Base-by-base conservation (phyloP, 305 asterid genomes). In the Fraxinus baroniana region DNA sequence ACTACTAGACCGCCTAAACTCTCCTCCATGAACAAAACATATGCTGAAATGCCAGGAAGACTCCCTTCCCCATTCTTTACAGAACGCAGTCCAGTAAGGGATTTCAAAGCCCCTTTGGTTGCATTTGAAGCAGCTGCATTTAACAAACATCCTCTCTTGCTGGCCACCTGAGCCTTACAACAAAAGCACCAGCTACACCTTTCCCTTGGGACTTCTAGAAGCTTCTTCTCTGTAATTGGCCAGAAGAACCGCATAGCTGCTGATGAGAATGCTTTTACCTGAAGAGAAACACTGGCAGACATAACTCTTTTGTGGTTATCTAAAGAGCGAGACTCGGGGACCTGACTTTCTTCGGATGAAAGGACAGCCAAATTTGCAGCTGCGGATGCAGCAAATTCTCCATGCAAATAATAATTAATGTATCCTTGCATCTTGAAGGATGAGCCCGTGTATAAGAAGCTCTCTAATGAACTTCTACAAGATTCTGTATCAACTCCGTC, bases 141-240 rank as follows among this genome's bases (percentile, higher is more conserved):
- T 87, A 97, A 86, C 89, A 97, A 89, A 88, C 99, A 97, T 12
- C 90, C 98, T 90, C 87, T 92, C 90, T 87, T 97, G 92, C 98
- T 97, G 46, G 86, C 49, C 39, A 89, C 95, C 75, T 88, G 49
- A 84, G 97, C 94, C 88, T 90, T 93, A 85, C 99, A 97, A 82
- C 89, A 85, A 89, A 93, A 86, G 86, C 99, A 97, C 99, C 99
- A 97, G 87, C 95, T 88, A 83, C 99, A 97, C 87, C 98, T 92
- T 91, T 97, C 99, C 88, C 97, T 89, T 37, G 98, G 97, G 81
- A 93, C 92, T 84, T 95, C 99, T 60, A 89, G 84, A 60, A 95
- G 94, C 83, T 91, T 95, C 90, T 88, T 95, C 84, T 93, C 99
- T 15, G 87, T 82, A 88, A 89, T 89, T 20, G 99, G 99, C 99